phyloP scores from a whole-genome alignment of 1,284 basidiomycete genomes.

The Phlebopus sp. region DNA sequence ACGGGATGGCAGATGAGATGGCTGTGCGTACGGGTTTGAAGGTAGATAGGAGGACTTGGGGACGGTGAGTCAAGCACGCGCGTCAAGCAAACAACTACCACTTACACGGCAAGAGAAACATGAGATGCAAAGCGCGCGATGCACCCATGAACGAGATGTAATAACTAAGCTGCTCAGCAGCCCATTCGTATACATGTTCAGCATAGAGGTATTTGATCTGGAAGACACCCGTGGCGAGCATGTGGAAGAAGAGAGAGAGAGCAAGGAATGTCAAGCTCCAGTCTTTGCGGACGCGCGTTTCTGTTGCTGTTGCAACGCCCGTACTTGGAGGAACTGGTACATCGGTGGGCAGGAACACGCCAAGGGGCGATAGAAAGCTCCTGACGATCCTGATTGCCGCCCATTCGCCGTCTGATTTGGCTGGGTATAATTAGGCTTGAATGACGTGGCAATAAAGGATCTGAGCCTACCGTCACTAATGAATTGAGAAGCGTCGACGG shows the following conservation, averaged over 20 bases:
- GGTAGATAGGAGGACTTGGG: slow-evolving; percentile 40
- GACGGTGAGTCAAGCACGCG: slow-evolving; percentile 11
- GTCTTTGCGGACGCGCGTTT: slow-evolving; percentile 38
- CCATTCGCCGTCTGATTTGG: slow-evolving; percentile 11
- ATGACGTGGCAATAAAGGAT: too few relatives aligned
- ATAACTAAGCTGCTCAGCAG: slow-evolving; percentile 58
- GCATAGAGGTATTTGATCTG: slow-evolving; percentile 63
- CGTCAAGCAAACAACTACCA: slow-evolving; percentile 4
- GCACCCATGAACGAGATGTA: slow-evolving; percentile 57
- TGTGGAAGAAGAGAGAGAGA: slow-evolving; percentile 43
- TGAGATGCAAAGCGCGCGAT: slow-evolving; percentile 49
- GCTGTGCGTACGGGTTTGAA: slow-evolving; percentile 44
- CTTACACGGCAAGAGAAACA: slow-evolving; percentile 57
- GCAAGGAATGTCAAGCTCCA: slow-evolving; percentile 59
- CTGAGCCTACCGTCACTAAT: slow-evolving; percentile 6
- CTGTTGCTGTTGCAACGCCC: slow-evolving; percentile 3
- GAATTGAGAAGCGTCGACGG: slow-evolving; percentile 20
- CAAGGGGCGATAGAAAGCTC: slow-evolving; percentile 47
- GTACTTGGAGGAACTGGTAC: slow-evolving; percentile 32
- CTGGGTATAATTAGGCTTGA: slow-evolving; percentile 3
- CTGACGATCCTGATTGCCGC: slow-evolving; percentile 22
- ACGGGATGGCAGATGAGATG: slow-evolving; percentile 14
- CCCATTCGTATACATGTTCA: slow-evolving; percentile 55
- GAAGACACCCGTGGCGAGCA: slow-evolving; percentile 52
- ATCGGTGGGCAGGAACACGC: slow-evolving; percentile 51